phyloP scores from a whole-genome alignment of 305 asterid species.

The Fraxinus latifolia region DNA sequence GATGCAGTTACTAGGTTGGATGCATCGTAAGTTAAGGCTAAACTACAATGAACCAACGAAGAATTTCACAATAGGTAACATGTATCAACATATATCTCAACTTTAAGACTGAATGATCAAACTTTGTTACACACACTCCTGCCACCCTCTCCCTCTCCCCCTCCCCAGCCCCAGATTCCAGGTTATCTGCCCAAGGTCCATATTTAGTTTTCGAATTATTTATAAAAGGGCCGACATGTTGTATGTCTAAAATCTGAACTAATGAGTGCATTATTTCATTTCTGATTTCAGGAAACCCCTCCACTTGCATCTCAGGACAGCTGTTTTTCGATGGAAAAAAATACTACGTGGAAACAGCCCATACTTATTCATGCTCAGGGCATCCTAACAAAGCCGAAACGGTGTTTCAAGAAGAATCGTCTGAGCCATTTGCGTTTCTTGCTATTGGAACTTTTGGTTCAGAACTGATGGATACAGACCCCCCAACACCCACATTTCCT shows the following conservation, averaged over 20 bases:
- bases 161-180: neutral
- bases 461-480: constrained; percentile 22
- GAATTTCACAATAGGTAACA: constrained; percentile 52
- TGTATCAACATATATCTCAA: neutral
- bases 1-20: constrained; percentile 77
- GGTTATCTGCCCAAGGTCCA: neutral
- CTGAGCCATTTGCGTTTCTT: constrained; percentile 34
- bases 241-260: constrained; percentile 1
- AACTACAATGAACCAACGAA: constrained; percentile 38
- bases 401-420: constrained; percentile 20
- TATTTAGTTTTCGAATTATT: neutral
- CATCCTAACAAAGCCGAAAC: constrained; percentile 9
- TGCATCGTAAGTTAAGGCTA: constrained; percentile 55
- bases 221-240: neutral
- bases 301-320: constrained; percentile 37
- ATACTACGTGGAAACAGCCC: constrained; percentile 36
- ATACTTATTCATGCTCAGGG: neutral
- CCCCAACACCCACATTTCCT: constrained; percentile 36
- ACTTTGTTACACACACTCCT: neutral
- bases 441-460: constrained; percentile 45
- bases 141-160: neutral
- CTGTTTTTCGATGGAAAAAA: constrained; percentile 38
- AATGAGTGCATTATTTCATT: constrained; percentile 20
- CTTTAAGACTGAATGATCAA: neutral
- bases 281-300: constrained; percentile 44